Conservation (phyloP, 2,329 filamentous ascomycete genomes). For the Sporothrix pallida region DNA sequence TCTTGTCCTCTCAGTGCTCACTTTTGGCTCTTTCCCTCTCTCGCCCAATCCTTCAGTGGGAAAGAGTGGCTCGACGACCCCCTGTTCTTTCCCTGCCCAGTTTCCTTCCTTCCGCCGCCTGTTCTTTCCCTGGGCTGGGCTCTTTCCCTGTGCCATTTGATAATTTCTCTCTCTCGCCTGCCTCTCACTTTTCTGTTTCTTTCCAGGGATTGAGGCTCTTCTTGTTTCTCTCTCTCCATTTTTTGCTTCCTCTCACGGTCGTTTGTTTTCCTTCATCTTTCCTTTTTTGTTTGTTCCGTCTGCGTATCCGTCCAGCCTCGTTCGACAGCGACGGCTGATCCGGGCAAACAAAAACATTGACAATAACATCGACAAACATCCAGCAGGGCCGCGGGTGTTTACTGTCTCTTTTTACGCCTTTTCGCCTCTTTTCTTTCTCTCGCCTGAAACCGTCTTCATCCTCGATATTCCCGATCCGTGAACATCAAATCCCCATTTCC, state of each 20-base stretch:
- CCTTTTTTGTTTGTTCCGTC: not conserved
- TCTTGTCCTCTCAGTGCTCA: not conserved
- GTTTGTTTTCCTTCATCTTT: not conserved
- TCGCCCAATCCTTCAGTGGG: not conserved
- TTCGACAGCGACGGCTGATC: not conserved
- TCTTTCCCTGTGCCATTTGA: too few species aligned
- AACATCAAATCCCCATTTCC: too few species aligned
- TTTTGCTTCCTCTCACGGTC: not conserved
- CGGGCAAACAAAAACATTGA: not conserved
- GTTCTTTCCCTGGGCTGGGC: not conserved
- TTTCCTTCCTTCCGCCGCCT: not conserved
- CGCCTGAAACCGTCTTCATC: not conserved
- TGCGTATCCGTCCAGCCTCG: not conserved
- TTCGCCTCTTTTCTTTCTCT: not conserved
- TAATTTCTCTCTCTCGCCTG: not conserved
- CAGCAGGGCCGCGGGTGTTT: not conserved
- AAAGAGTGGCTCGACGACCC: not conserved
- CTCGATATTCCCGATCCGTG: not conserved
- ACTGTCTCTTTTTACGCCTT: not conserved
- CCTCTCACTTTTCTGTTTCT: not conserved
- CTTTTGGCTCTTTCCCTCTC: not conserved
- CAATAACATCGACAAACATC: not conserved
- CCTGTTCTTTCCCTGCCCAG: not conserved
- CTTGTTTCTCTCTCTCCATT: not conserved
- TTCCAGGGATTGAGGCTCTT: constrained; percentile 5